Evolutionary conservation across 1,284 basidiomycete genomes (phyloP).

Genomic region (Pseudozyma thailandica): DNA sequence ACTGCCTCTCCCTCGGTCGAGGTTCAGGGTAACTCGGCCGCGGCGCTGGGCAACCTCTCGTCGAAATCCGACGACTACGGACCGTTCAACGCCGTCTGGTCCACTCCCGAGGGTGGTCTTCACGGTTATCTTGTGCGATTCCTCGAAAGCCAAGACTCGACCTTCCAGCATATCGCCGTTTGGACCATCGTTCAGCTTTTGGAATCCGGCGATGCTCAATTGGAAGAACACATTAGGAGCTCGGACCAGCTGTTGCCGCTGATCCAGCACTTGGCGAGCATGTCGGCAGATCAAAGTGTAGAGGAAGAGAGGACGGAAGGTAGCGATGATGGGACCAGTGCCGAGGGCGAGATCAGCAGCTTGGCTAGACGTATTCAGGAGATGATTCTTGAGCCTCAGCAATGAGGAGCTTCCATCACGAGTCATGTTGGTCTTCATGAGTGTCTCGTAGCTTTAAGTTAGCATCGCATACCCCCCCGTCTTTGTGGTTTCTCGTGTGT

Average conservation of each 20-base stretch:
- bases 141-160: slow-evolving; percentile 92
- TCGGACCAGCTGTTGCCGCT: slow-evolving; percentile 61
- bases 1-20: slow-evolving; percentile 96
- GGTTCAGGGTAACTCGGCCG: slow-evolving; percentile 98
- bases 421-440: background rate
- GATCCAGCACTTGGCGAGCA: slow-evolving; percentile 53
- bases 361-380: slow-evolving; percentile 64
- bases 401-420: slow-evolving; percentile 5
- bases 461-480: slow-evolving; percentile 1
- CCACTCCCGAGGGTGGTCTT: slow-evolving; percentile 95
- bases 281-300: slow-evolving; percentile 39
- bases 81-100: slow-evolving; percentile 98
- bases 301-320: slow-evolving; percentile 51
- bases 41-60: slow-evolving; percentile 95
- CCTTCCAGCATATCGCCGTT: slow-evolving; percentile 99
- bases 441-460: background rate
- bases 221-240: slow-evolving; percentile 66
- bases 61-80: slow-evolving; percentile 94
- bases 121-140: slow-evolving; percentile 95
- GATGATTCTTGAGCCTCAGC: slow-evolving; percentile 55
- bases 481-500: background rate
- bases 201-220: slow-evolving; percentile 81
- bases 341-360: slow-evolving; percentile 63
- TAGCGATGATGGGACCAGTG: slow-evolving; percentile 55
- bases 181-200: slow-evolving; percentile 92